Evolutionary conservation across 768 basidiomycete genomes (phyloP), one percentile per base, ranked within the genome.

Genomic region (Tephrocybe rancida): DNA sequence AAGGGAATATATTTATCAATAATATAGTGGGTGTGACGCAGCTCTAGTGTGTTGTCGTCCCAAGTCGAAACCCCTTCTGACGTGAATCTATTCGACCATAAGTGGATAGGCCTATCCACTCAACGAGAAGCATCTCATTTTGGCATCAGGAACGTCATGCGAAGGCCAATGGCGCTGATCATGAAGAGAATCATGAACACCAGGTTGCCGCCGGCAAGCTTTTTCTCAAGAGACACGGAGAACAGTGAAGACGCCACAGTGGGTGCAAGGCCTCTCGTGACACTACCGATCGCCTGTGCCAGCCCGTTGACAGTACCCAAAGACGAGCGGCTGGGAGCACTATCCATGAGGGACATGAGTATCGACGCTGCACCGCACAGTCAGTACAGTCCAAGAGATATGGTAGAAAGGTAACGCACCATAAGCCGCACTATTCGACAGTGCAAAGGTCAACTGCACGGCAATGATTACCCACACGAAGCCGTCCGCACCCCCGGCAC

Each of bases 261-360:
- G 0, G 85, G 85, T 1, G 80, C 81, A 7, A 85, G 61, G 0
- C 82, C 71, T 26, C 84, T 73, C 58, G 78, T 70, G 3, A 73
- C 66, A 0, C 79, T 81, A 2, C 73, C 72, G 5, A 76, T 63
- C 62, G 82, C 80, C 63, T 87, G 84, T 4, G 75, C 82, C 30
- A 85, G 55, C 2, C 84, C 82, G 54, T 83, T 84, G 13, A 75
- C 73, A 3, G 81, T 73, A 1, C 80, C 84, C 9, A 88, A 69
- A 9, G 79, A 64, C 0, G 70, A 64, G 1, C 70, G 66, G 22
- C 61, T 65, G 59, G 63, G 83, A 59, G 63, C 73, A 64, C 59
- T 78, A 71, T 61, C 78, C 66, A 64, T 81, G 54, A 68, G 75
- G 62, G 61, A 71, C 63, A 69, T 74, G 61, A 72, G 84, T 63